Conservation (phyloP, 192 early-diverging fungal genomes). For the Coemansia guatemalensis region DNA sequence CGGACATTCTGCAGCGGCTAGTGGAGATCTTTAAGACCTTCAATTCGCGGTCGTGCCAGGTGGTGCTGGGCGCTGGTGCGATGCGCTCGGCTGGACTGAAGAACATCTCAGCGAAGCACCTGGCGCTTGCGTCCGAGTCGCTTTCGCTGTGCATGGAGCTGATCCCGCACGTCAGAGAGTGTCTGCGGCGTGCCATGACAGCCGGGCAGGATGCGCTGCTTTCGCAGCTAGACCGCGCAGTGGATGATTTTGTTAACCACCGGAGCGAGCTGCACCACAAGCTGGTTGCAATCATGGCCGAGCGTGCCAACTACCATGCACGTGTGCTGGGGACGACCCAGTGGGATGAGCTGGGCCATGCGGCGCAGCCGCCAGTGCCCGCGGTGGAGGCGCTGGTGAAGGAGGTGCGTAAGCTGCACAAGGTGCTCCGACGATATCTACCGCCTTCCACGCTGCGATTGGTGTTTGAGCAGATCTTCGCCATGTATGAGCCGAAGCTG, state of each 20-base stretch:
- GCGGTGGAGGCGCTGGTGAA: conserved; percentile 88
- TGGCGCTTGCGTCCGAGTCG: conserved; percentile 93
- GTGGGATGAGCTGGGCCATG: conserved; percentile 45
- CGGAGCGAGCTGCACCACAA: conserved; percentile 90
- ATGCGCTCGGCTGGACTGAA: conserved; percentile 96
- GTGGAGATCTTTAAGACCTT: conserved; percentile 84
- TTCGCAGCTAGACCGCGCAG: conserved; percentile 85
- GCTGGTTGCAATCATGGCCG: conserved; percentile 93
- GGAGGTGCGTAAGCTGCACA: conserved; percentile 88
- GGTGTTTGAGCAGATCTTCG: conserved; percentile 79
- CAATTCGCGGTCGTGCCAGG: conserved; percentile 94
- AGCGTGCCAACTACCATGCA: conserved; percentile 77
- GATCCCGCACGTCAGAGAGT: conserved; percentile 79
- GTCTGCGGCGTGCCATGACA: conserved; percentile 69
- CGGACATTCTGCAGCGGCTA: conserved; percentile 86
- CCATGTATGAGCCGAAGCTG: conserved; percentile 71
- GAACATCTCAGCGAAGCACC: conserved; percentile 95
- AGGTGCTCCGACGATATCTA: conserved; percentile 86
- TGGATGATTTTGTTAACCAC: conserved; percentile 85
- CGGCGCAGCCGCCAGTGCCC: conserved; percentile 28
- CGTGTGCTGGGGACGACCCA: conserved; percentile 64
- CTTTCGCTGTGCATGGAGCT: conserved; percentile 83
- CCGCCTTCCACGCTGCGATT: conserved; percentile 66
- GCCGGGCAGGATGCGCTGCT: conserved; percentile 79
- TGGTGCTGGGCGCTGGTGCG: conserved; percentile 96